Evolutionary conservation across 805 yeast species (phyloP).

Genomic region (Ogataea degrootiae): DNA sequence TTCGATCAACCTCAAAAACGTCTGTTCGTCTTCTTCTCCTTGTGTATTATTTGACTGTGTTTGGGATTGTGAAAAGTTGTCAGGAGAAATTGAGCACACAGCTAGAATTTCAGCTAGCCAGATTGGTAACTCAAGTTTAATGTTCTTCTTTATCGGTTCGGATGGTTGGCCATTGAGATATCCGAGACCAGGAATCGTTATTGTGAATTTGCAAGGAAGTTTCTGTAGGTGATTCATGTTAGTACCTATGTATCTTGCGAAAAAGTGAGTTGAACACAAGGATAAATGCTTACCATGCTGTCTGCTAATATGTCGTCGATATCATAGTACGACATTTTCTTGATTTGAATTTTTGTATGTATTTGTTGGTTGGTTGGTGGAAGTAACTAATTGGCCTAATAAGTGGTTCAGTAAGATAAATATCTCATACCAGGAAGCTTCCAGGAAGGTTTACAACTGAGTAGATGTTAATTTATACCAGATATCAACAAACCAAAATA

Average conservation of each 20-base stretch:
- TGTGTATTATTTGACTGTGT: slow-evolving; percentile 26
- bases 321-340: slow-evolving; percentile 51
- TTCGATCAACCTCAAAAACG: slow-evolving; percentile 61
- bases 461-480: too few relatives aligned
- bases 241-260: slow-evolving; percentile 1
- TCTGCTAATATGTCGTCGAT: slow-evolving; percentile 73
- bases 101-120: slow-evolving; percentile 88
- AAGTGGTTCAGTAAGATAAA: neutral
- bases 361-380: neutral
- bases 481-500: too few relatives aligned
- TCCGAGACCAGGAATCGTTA: slow-evolving; percentile 82
- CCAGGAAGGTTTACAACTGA: too few relatives aligned
- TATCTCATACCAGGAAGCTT: too few relatives aligned
- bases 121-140: slow-evolving; percentile 73
- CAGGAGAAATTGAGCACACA: slow-evolving; percentile 30
- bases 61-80: neutral
- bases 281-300: slow-evolving; percentile 37
- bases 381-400: neutral
- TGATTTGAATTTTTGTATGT: neutral
- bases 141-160: slow-evolving; percentile 48
- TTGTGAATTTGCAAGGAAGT: slow-evolving; percentile 74
- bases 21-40: slow-evolving; percentile 31
- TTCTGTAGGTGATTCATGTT: slow-evolving; percentile 30
- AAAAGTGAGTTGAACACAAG: neutral
- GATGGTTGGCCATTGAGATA: slow-evolving; percentile 78